Evolutionary conservation across 768 basidiomycete species (phyloP), one percentile per base, ranked within the genome.

Genomic region (Serendipita indica): DNA sequence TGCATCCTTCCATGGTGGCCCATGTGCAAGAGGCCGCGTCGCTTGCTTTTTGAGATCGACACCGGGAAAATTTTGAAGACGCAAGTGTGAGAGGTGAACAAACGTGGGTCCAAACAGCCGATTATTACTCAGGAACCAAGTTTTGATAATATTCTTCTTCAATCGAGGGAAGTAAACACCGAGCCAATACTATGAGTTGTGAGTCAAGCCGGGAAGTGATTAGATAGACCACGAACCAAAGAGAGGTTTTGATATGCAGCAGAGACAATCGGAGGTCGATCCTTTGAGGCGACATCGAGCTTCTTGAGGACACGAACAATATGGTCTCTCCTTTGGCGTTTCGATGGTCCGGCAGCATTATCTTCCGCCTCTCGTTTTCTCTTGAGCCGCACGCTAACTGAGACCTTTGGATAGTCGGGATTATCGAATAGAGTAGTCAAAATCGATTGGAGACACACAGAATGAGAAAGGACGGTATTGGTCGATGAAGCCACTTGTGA

Each of bases 361-460:
- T 18, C 71, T 3, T 41, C 65, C 16, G 71, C 76, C 14, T 66
- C 66, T 3, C 64, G 67, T 59, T 74, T 74, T n/a, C 72, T 67
- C 67, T 77, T 79, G 4, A 72, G 71, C 63, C 78, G 78, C 5
- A 64, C 69, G 25, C 66, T 67, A 32, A 30, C 18, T 62, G 67
- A 74, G 16, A 72, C 68, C 60, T 74, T 80, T 0, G 85, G 84
- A 63, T 86, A 86, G 13, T 68, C 64, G 0, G 77, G 70, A 60
- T 80, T 71, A 61, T 88, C 86, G 54, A 88, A 78, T 0, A 89
- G 73, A 5, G 69, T 63, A 54, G 84, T 79, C 6, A 89, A 62
- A 0, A 84, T 77, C 3, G 69, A 68, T 64, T 83, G 77, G 34
- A 80, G 72, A n/a, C 27, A 43, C 7, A n/a, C 18, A n/a, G 39